A percentile compares a stretch with the other conserved stretches of the same genome.
These are phyloP conservation scores for Zalaria obscura DNA, from an alignment of 2,329 filamentous ascomycete genomes.

Conservation along the genomic window DNA sequence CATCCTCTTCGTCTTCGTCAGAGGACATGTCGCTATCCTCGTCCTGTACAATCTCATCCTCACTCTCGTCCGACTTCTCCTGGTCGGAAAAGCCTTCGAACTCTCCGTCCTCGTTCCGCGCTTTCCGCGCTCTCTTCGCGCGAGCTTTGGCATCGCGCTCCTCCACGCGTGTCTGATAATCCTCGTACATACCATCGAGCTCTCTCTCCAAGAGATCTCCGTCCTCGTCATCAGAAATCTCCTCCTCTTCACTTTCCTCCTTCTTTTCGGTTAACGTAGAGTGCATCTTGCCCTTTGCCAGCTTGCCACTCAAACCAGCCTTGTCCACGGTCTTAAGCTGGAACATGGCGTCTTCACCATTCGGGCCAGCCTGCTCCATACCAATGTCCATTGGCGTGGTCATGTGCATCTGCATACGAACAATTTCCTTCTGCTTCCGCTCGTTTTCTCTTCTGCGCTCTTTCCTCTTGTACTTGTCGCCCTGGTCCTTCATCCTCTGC, in stretches of 20 bases:
- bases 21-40: constrained; percentile 50
- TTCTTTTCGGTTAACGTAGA: constrained; percentile 39
- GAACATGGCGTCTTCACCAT: constrained; percentile 75
- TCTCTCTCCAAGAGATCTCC: constrained; percentile 72
- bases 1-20: constrained; percentile 34
- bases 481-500: constrained; percentile 66
- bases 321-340: constrained; percentile 70
- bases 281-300: constrained; percentile 64
- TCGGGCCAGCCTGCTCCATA: constrained; percentile 68
- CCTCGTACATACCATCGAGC: constrained; percentile 75
- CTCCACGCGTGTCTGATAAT: constrained; percentile 68
- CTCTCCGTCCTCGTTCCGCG: constrained; percentile 64
- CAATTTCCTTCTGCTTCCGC: constrained; percentile 81
- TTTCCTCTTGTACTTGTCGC: constrained; percentile 62
- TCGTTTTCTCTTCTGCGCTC: constrained; percentile 83
- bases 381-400: constrained; percentile 90
- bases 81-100: constrained; percentile 78
- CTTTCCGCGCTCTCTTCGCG: constrained; percentile 74
- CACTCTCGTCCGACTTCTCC: constrained; percentile 40
- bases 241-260: constrained; percentile 29
- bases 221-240: constrained; percentile 54
- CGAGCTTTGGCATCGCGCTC: constrained; percentile 74
- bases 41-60: constrained; percentile 46
- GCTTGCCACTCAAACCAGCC: constrained; percentile 49
- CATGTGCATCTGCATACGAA: constrained; percentile 98